These are phyloP conservation scores for Phytophthora multivora DNA, from an alignment of 352 stramenopile species.

Conservation along the genomic window DNA sequence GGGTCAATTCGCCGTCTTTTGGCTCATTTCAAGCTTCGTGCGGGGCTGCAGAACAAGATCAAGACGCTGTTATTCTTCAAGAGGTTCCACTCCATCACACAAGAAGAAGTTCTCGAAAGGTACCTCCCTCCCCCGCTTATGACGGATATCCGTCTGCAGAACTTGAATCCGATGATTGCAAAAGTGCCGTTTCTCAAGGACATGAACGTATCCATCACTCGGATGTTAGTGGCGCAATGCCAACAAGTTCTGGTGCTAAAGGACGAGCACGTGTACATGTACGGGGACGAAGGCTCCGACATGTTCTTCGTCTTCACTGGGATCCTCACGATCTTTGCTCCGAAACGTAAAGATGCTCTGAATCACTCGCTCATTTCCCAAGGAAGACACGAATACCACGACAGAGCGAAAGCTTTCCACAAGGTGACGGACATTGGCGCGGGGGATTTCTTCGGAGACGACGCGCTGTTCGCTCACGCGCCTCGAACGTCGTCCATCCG, in stretches of 20 bases:
- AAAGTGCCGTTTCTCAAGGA: not conserved
- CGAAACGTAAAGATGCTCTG: conserved; percentile 11
- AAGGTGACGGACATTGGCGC: conserved; percentile 59
- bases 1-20: conserved; percentile 43
- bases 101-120: conserved; percentile 49
- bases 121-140: conserved; percentile 25
- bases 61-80: conserved; percentile 69
- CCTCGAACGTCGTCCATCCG: conserved; percentile 53
- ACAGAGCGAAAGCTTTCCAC: conserved; percentile 31
- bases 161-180: not conserved
- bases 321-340: conserved; percentile 46
- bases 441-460: conserved; percentile 73
- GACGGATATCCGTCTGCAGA: too few species aligned
- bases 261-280: too few species aligned
- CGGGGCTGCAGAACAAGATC: conserved; percentile 41
- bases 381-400: not conserved
- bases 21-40: conserved; percentile 47
- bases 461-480: conserved; percentile 61
- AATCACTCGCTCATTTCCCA: conserved; percentile 2
- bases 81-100: conserved; percentile 56
- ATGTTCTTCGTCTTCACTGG: conserved; percentile 83
- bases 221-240: not conserved
- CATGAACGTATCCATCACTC: not conserved
- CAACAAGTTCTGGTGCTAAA: too few species aligned
- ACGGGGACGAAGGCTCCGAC: conserved; percentile 55